phyloP scores from a whole-genome alignment of 2,329 filamentous ascomycete genomes.

The Graphium sp. region DNA sequence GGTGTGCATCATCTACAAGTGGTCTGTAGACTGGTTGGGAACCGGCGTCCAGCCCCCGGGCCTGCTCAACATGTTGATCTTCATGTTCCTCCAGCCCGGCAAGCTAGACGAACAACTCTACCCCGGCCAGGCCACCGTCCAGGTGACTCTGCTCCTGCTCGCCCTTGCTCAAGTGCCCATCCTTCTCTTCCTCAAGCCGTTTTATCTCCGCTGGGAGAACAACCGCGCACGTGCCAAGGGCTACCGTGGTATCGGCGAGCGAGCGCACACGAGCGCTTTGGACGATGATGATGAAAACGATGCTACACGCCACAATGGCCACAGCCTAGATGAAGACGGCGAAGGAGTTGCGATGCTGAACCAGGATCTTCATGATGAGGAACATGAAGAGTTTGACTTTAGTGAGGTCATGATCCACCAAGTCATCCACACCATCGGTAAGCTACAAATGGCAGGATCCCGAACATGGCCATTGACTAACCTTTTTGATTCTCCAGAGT shows the following conservation, averaged over 20 bases:
- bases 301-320: constrained; percentile 26
- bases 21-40: constrained; percentile 70
- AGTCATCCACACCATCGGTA: constrained; percentile 95
- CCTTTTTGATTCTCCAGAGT: constrained; percentile 40
- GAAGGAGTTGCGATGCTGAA: constrained; percentile 81
- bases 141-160: constrained; percentile 63
- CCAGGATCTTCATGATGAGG: constrained; percentile 49
- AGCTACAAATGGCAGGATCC: too few relatives aligned
- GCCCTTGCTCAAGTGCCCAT: constrained; percentile 80
- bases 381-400: constrained; percentile 95
- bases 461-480: constrained; percentile 13
- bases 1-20: constrained; percentile 91
- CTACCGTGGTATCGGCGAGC: constrained; percentile 87
- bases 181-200: constrained; percentile 84
- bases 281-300: constrained; percentile 67
- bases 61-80: constrained; percentile 96
- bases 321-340: constrained; percentile 45
- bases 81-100: constrained; percentile 93
- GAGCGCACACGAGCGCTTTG: constrained; percentile 69
- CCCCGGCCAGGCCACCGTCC: constrained; percentile 56
- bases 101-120: constrained; percentile 60
- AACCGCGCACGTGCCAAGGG: constrained; percentile 76
- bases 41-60: constrained; percentile 57
- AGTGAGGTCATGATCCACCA: constrained; percentile 97
- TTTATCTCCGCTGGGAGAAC: constrained; percentile 88